phyloP scores from a whole-genome alignment of 176 grass and related monocot species.

The Hordeum marinum region DNA sequence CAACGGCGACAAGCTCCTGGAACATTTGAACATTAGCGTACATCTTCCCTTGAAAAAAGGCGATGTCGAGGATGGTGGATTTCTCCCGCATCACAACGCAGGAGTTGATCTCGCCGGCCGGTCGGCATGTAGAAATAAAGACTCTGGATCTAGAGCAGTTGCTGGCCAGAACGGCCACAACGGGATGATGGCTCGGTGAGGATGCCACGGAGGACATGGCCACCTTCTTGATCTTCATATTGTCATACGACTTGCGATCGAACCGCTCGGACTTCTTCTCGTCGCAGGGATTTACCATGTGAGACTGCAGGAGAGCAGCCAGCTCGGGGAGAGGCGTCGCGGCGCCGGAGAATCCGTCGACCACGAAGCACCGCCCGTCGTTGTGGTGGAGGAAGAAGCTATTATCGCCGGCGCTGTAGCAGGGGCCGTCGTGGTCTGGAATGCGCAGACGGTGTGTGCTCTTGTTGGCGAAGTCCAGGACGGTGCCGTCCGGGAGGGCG shows the following conservation, averaged over 20 bases:
- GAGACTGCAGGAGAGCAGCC: not conserved
- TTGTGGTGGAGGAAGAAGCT: not conserved
- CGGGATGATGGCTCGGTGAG: not conserved
- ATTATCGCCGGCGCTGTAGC: not conserved
- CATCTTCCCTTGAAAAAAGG: not conserved
- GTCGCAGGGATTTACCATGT: not conserved
- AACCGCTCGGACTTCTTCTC: not conserved
- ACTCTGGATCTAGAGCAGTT: not conserved
- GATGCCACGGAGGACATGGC: not conserved
- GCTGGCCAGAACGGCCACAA: not conserved
- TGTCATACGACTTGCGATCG: not conserved
- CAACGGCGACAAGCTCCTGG: not conserved
- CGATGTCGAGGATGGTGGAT: not conserved
- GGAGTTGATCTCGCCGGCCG: not conserved
- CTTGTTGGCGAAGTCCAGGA: not conserved
- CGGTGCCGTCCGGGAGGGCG: not conserved
- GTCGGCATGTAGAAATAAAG: not conserved
- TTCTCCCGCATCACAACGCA: not conserved
- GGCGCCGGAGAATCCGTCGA: not conserved
- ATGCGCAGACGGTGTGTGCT: not conserved
- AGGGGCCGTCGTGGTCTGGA: not conserved
- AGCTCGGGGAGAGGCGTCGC: not conserved
- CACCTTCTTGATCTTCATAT: not conserved
- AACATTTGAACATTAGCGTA: not conserved
- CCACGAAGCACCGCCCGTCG: not conserved